Conservation (phyloP, 257 asterid species). For the Solanum phureja region DNA sequence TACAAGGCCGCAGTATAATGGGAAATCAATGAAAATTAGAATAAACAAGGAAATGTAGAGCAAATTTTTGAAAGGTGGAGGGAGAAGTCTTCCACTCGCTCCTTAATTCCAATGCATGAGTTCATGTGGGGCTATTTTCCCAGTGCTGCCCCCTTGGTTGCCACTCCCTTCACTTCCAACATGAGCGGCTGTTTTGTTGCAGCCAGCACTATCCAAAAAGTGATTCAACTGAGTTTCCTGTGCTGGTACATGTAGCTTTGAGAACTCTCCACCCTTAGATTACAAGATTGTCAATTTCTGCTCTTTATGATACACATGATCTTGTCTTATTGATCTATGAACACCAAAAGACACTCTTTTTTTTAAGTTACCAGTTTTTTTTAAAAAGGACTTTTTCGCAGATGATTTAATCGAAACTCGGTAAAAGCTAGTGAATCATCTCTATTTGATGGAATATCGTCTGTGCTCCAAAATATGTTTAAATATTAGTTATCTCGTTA, state of each 20-base stretch:
- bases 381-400: not conserved
- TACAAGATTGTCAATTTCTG: not conserved
- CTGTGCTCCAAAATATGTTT: not conserved
- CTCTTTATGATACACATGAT: not conserved
- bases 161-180: not conserved
- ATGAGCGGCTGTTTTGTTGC: not conserved
- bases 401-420: not conserved
- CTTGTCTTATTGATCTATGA: not conserved
- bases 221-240: not conserved
- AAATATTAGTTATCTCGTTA: not conserved
- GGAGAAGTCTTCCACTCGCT: not conserved
- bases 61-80: not conserved
- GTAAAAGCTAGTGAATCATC: not conserved
- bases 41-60: not conserved
- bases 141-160: not conserved
- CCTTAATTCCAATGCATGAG: not conserved
- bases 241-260: not conserved
- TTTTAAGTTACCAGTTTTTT: not conserved
- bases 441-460: not conserved
- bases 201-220: not conserved
- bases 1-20: not conserved
- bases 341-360: not conserved
- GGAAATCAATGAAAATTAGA: not conserved
- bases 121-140: not conserved
- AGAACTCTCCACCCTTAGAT: not conserved